These are phyloP conservation scores for Leucosporidium yakuticum DNA, from an alignment of 768 basidiomycete genomes.

Conservation along the genomic window DNA sequence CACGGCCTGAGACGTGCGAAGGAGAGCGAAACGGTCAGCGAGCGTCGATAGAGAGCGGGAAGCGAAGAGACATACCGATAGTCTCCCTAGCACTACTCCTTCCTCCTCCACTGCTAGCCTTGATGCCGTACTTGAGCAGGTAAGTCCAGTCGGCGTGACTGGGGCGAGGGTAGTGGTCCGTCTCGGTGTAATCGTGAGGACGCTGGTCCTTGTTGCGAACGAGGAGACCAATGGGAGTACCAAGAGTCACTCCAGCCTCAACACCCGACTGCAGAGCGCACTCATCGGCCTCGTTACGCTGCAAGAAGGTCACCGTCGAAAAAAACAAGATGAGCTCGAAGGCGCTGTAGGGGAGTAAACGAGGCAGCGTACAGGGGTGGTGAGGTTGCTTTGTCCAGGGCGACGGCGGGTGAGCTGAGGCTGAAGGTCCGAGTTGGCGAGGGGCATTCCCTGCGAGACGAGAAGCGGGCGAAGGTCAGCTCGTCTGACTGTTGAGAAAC, in stretches of 20 bases:
- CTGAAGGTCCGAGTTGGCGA: conserved; percentile 79
- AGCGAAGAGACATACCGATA: conserved; percentile 56
- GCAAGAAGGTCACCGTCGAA: not conserved
- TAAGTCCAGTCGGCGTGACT: conserved; percentile 98
- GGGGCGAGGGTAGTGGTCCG: conserved; percentile 92
- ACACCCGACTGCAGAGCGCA: conserved; percentile 89
- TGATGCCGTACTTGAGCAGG: conserved; percentile 92
- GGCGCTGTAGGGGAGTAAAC: not conserved
- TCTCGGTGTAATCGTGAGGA: conserved; percentile 97
- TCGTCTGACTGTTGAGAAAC: not conserved
- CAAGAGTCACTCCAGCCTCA: conserved; percentile 89
- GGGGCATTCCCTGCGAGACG: conserved; percentile 62
- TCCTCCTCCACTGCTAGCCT: conserved; percentile 94
- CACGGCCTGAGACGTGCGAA: conserved; percentile 57
- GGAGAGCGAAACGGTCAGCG: not conserved
- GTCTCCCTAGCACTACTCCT: conserved; percentile 93
- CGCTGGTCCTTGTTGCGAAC: conserved; percentile 98
- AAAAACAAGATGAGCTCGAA: not conserved
- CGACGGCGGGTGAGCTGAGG: conserved; percentile 80
- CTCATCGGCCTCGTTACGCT: conserved; percentile 93
- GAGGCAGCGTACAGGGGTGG: conserved; percentile 69
- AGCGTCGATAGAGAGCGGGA: too few relatives aligned
- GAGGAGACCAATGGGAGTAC: conserved; percentile 93
- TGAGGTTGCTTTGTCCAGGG: conserved; percentile 93
- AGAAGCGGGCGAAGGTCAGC: not conserved